Conservation (phyloP, 225 moss, liverwort and hornwort genomes). For the Polytrichum formosum region DNA sequence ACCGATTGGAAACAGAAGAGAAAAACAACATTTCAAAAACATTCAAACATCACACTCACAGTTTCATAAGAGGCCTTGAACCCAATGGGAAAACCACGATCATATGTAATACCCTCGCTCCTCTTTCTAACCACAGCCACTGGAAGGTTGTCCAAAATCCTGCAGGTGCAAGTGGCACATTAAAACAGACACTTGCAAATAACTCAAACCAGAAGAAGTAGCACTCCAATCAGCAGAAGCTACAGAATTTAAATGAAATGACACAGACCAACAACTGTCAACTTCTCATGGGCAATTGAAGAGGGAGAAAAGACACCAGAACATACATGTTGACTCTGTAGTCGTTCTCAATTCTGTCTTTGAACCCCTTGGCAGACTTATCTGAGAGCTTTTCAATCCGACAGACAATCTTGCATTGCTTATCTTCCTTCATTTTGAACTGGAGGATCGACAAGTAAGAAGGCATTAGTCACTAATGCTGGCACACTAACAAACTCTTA, state of each 20-base stretch:
- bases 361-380: constrained; percentile 57
- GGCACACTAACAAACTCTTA: no score
- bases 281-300: no score
- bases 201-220: no score
- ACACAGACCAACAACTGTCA: no score
- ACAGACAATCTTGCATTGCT: constrained; percentile 66
- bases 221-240: no score
- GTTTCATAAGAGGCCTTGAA: constrained; percentile 29
- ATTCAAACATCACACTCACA: constrained; percentile 7
- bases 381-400: constrained; percentile 39
- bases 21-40: not conserved
- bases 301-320: not conserved
- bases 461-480: no score
- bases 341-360: constrained; percentile 78
- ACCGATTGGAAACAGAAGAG: not conserved
- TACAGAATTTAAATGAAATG: no score
- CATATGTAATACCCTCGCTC: constrained; percentile 39
- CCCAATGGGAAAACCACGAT: constrained; percentile 75
- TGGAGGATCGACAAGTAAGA: constrained; percentile 8
- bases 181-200: no score
- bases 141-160: constrained; percentile 88
- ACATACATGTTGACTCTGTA: constrained; percentile 78
- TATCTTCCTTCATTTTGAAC: constrained; percentile 58
- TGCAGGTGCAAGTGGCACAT: constrained; percentile 4
- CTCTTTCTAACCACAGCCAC: constrained; percentile 44